These are phyloP conservation scores for Dioszegia aurantiaca DNA, from an alignment of 768 basidiomycete species.

Conservation along the genomic window DNA sequence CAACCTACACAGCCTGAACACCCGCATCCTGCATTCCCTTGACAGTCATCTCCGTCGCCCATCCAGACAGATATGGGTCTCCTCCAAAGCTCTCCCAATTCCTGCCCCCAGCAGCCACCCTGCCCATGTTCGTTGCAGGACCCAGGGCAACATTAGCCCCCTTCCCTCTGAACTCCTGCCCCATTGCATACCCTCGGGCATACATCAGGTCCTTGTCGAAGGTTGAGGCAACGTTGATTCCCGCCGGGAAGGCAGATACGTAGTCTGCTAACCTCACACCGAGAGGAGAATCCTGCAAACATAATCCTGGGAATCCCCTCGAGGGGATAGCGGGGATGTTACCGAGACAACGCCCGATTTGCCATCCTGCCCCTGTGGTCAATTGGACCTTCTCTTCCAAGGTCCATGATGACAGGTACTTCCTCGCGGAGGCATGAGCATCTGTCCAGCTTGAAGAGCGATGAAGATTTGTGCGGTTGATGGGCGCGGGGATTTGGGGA, in stretches of 20 bases:
- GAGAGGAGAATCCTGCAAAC: slow-evolving; percentile 60
- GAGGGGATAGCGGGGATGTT: slow-evolving; percentile 41
- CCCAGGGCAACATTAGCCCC: slow-evolving; percentile 72
- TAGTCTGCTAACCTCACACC: slow-evolving; percentile 74
- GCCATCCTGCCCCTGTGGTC: slow-evolving; percentile 57
- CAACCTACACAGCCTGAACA: slow-evolving; percentile 66
- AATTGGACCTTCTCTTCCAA: slow-evolving; percentile 62
- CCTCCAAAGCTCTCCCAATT: slow-evolving; percentile 95
- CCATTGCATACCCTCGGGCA: slow-evolving; percentile 72
- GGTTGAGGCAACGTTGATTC: slow-evolving; percentile 76
- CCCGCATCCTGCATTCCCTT: slow-evolving; percentile 73
- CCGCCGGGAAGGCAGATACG: slow-evolving; percentile 77
- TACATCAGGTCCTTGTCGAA: slow-evolving; percentile 78
- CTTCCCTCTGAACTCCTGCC: slow-evolving; percentile 74
- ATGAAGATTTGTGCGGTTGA: not conserved
- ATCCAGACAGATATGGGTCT: slow-evolving; percentile 79
- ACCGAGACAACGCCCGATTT: slow-evolving; percentile 47
- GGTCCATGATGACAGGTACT: slow-evolving; percentile 56
- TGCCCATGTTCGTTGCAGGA: slow-evolving; percentile 85
- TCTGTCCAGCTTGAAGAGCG: slow-evolving; percentile 34
- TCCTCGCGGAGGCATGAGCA: slow-evolving; percentile 43
- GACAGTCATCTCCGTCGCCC: slow-evolving; percentile 68
- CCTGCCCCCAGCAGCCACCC: slow-evolving; percentile 67
- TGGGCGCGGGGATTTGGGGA: slow-evolving; percentile 18
- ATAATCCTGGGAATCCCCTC: slow-evolving; percentile 45